Evolutionary conservation across 176 grass and related monocot species (phyloP).

Genomic region (Canna indica): DNA sequence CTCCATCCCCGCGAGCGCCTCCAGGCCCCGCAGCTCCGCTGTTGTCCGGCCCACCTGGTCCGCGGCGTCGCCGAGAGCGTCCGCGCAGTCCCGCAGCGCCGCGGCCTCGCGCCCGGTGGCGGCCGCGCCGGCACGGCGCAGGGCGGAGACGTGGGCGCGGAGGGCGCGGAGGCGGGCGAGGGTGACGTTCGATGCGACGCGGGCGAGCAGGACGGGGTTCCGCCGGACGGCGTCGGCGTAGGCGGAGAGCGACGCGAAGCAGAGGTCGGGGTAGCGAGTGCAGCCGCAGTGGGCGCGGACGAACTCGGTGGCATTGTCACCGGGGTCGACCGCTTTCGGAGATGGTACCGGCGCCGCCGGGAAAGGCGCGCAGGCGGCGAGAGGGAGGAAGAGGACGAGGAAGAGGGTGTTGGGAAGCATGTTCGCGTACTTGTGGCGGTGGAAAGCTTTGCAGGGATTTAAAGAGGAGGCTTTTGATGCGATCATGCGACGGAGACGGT

Average conservation of each 20-base stretch:
- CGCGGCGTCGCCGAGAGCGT: constrained; percentile 23
- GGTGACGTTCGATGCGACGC: constrained; percentile 5
- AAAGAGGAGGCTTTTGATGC: not conserved
- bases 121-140: constrained; percentile 11
- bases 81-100: constrained; percentile 33
- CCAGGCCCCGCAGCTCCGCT: constrained; percentile 15
- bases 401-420: not conserved
- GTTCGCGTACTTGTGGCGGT: not conserved
- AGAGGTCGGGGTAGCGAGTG: constrained; percentile 28
- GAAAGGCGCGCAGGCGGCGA: not conserved
- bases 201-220: constrained; percentile 28
- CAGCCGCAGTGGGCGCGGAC: constrained; percentile 26
- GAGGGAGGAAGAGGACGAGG: constrained; percentile 1
- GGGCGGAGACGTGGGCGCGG: constrained; percentile 10
- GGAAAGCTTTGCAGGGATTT: not conserved
- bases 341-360: not conserved
- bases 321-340: not conserved
- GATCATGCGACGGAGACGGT: not conserved
- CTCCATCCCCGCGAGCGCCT: constrained; percentile 16
- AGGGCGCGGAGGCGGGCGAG: constrained; percentile 28
- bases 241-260: constrained; percentile 39
- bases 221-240: constrained; percentile 26
- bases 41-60: constrained; percentile 24
- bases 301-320: constrained; percentile 8
- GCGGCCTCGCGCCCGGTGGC: constrained; percentile 3